phyloP scores from a whole-genome alignment of 768 basidiomycete species.

The Favolaschia claudopus region DNA sequence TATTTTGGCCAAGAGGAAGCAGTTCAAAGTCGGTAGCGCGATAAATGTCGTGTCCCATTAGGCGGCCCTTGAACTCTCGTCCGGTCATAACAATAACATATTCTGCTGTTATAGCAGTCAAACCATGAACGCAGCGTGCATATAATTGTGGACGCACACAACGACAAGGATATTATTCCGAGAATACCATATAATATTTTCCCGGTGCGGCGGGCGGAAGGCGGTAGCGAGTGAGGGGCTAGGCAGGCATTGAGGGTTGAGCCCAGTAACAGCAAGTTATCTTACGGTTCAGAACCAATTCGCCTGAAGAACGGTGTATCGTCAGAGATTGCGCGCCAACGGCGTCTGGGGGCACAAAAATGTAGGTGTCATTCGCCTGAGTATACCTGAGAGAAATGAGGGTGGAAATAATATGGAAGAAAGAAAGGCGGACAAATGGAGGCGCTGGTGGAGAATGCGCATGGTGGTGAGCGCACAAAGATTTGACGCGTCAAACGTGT shows the following conservation, averaged over 20 bases:
- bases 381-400: slow-evolving; percentile 58
- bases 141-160: slow-evolving; percentile 58
- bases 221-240: slow-evolving; percentile 47
- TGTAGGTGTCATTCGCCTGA: slow-evolving; percentile 78
- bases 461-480: slow-evolving; percentile 48
- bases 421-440: slow-evolving; percentile 61
- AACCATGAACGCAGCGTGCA: background rate
- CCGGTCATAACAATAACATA: slow-evolving; percentile 91
- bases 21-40: slow-evolving; percentile 91
- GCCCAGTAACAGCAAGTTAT: slow-evolving; percentile 3
- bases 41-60: slow-evolving; percentile 89
- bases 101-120: slow-evolving; percentile 69
- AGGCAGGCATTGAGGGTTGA: background rate
- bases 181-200: slow-evolving; percentile 79
- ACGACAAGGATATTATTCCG: slow-evolving; percentile 77
- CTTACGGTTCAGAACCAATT: slow-evolving; percentile 75
- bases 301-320: slow-evolving; percentile 76
- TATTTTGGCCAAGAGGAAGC: slow-evolving; percentile 80
- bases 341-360: slow-evolving; percentile 72
- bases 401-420: slow-evolving; percentile 11
- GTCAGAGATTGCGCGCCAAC: slow-evolving; percentile 71
- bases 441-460: slow-evolving; percentile 75
- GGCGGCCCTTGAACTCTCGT: slow-evolving; percentile 75
- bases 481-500: slow-evolving; percentile 50
- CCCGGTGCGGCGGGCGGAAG: slow-evolving; percentile 63